Conservation (phyloP, 495 filamentous ascomycete genomes). For the Penicillium desertorum region DNA sequence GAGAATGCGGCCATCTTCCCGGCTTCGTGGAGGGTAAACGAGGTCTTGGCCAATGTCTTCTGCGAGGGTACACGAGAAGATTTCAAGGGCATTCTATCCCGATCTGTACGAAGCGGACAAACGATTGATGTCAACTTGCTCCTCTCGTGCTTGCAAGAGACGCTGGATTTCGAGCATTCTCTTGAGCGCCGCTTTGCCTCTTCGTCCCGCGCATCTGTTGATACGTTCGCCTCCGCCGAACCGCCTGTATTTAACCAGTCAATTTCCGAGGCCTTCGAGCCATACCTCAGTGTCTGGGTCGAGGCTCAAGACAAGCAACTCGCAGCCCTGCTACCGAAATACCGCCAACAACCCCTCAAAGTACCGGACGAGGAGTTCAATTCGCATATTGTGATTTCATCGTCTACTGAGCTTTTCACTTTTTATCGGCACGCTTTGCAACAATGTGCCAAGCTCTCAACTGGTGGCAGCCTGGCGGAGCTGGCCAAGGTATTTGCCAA, state of each 20-base stretch:
- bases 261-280: conserved; percentile 96
- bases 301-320: conserved; percentile 93
- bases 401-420: conserved; percentile 94
- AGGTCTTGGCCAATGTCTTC: conserved; percentile 86
- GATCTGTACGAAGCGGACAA: conserved; percentile 81
- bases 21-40: conserved; percentile 81
- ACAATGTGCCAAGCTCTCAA: conserved; percentile 95
- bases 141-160: conserved; percentile 91
- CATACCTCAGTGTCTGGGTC: conserved; percentile 95
- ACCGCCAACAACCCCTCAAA: conserved; percentile 78
- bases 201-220: conserved; percentile 81
- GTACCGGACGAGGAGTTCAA: conserved; percentile 89
- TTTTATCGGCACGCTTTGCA: conserved; percentile 89
- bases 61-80: conserved; percentile 95
- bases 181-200: conserved; percentile 80
- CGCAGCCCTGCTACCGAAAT: conserved; percentile 81
- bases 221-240: conserved; percentile 83
- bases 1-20: conserved; percentile 92
- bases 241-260: conserved; percentile 80
- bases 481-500: conserved; percentile 82
- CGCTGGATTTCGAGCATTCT: conserved; percentile 93
- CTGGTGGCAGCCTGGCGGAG: conserved; percentile 80
- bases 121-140: conserved; percentile 89
- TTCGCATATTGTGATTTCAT: conserved; percentile 82
- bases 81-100: conserved; percentile 87